Evolutionary conservation across 805 yeast genomes (phyloP), one percentile per base, ranked within the genome.

Genomic region (Millerozyma acaciae): DNA sequence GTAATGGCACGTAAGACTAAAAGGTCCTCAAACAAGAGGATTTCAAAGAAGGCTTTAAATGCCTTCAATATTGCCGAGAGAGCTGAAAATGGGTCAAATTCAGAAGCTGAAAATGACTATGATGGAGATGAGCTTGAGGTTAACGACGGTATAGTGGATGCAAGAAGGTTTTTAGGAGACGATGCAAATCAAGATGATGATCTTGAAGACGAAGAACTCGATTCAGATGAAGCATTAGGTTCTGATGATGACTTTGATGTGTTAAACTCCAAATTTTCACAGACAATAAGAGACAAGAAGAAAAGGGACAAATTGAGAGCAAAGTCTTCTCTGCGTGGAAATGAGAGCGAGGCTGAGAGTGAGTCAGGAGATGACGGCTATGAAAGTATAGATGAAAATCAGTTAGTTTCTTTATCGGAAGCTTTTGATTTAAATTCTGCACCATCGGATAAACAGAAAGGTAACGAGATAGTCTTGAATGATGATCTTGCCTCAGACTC

Each of bases 141-240:
- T 6, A 44, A 48, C 9, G 65, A 55, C 32, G 70, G 73, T n/a
- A 44, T 67, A 7, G 42, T 67, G 52, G 65, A 65, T 51, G 70
- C 72, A 12, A 51, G 68, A 13, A 58, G 48, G 30, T 55, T 65
- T 36, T 40, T 62, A 27, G 53, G 33, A 8, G 26, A 23, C 12
- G 13, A 23, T 10, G 59, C 51, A 2, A 55, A 55, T 3, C 50
- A 45, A 20, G 46, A 40, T 26, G 50, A 44, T 28, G 57, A 49
- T 4, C 63, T 76, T 42, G 76, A 66, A 30, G 84, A 78, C 47
- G 84, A 78, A 49, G 84, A 84, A 39, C 64, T 84, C 28, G 86
- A 82, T 47, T 85, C 95, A 1, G 96, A 88, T 55, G 96, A 84
- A 47, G 96, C 95, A 0, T 60, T 85, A 38, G 95, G 93, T 1